These are phyloP conservation scores for Moricandia arvensis DNA, from an alignment of 345 rosid genomes.

Conservation along the genomic window DNA sequence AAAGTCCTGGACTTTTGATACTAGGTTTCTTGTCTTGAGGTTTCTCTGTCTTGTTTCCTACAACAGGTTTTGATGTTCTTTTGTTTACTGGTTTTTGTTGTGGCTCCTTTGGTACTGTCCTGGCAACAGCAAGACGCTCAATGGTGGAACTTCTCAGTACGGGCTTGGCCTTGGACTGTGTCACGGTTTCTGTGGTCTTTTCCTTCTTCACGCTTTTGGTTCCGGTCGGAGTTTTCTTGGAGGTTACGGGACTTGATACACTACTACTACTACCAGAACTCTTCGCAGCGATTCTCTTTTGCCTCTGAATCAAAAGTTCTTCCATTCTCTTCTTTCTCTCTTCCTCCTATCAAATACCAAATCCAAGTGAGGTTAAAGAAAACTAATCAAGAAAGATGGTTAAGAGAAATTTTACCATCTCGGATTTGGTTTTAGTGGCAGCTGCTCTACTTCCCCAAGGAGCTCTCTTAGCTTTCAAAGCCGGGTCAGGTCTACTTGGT, in stretches of 20 bases:
- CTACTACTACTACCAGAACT: constrained; percentile 44
- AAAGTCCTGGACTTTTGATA: constrained; percentile 21
- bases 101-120: constrained; percentile 48
- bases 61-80: constrained; percentile 38
- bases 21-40: constrained; percentile 43
- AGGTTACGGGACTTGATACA: constrained; percentile 35
- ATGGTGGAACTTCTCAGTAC: constrained; percentile 79
- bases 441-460: constrained; percentile 57
- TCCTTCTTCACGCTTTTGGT: constrained; percentile 41
- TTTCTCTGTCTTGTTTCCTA: constrained; percentile 40
- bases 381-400: background rate
- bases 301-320: constrained; percentile 70
- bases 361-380: background rate
- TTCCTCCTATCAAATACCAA: constrained; percentile 62
- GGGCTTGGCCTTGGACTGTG: constrained; percentile 50
- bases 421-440: constrained; percentile 57
- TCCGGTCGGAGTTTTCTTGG: constrained; percentile 47
- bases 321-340: constrained; percentile 76
- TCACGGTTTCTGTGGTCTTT: constrained; percentile 39
- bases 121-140: constrained; percentile 77
- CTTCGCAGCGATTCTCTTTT: constrained; percentile 93
- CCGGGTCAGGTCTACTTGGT: constrained; percentile 48
- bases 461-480: constrained; percentile 57
- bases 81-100: constrained; percentile 47
- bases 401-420: constrained; percentile 49